Evolutionary conservation across 2,329 filamentous ascomycete species (phyloP), one percentile per base, ranked within the genome.

Genomic region (Xylaria multiplex): DNA sequence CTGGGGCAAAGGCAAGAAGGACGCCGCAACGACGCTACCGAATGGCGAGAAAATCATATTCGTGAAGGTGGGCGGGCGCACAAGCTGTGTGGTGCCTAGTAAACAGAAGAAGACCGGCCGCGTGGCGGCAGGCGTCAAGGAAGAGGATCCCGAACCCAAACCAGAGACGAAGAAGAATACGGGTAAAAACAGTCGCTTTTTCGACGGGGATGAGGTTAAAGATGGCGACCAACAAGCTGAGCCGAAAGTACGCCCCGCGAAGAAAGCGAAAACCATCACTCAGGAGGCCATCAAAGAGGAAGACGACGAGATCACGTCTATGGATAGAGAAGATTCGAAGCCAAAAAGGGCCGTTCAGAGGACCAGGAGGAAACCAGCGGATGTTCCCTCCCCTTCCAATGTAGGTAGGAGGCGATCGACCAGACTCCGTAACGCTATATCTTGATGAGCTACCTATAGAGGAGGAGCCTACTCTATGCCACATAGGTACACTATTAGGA

Each of bases 1-100:
- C 30, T 98, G 96, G 96, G 88, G 90, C 13, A 97, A 97, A 75
- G 92, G 92, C 22, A 93, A 93, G 75, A 93, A 95, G 75, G 86
- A 85, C 35, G 84, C 87, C 1, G 79, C 85, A 0, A 87, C 86
- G 4, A 86, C 85, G 55, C 80, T 98, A 32, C 95, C 95, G 0
- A 96, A 88, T 70, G 96, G 96, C 0, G 90, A 93, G 69, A 93
- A 91, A 78, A 90, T 98, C 52, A 88, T 89, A 0, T 96, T 95
- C 75, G 80, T 98, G 55, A 97, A 91, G 0, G 95, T 98, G 0
- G 95, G 95, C 0, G 94, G 95, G 1, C 84, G 96, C 52, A 98
- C 96, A 3, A 97, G 93, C 74, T 97, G 94, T 54, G 91, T 95
- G 59, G 93, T 96, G 0, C 93, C 93, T 0, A 88, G 84, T 13